Evolutionary conservation across 129 eudicot species (phyloP).

Genomic region (Deinandra increscens): DNA sequence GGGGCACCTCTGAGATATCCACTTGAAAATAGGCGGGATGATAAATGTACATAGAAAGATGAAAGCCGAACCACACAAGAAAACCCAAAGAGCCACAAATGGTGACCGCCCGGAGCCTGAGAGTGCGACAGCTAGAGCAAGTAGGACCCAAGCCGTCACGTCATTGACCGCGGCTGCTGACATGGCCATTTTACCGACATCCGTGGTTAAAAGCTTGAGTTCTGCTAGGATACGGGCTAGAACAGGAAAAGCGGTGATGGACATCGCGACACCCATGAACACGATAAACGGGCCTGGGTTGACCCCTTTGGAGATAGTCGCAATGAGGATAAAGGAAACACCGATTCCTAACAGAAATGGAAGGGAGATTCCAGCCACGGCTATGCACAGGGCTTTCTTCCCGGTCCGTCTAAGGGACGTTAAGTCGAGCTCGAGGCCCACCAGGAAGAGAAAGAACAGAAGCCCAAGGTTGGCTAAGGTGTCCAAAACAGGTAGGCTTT

Average conservation of each 20-base stretch:
- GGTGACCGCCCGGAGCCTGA: conserved; percentile 63
- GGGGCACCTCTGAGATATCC: conserved; percentile 58
- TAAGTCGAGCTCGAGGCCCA: conserved; percentile 73
- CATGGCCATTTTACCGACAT: conserved; percentile 85
- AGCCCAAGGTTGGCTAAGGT: conserved; percentile 84
- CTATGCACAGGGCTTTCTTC: conserved; percentile 55
- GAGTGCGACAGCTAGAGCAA: conserved; percentile 72
- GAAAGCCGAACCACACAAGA: conserved; percentile 58
- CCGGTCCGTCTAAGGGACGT: conserved; percentile 61
- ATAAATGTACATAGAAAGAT: conserved; percentile 41
- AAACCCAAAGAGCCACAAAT: conserved; percentile 63
- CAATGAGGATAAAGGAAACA: conserved; percentile 52
- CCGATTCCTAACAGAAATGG: conserved; percentile 66
- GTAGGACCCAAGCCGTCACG: conserved; percentile 76
- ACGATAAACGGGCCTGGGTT: conserved; percentile 58
- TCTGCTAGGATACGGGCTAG: conserved; percentile 82
- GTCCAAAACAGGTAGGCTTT: conserved; percentile 65
- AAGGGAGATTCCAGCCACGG: conserved; percentile 61
- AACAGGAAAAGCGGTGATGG: conserved; percentile 88
- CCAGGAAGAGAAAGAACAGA: conserved; percentile 70
- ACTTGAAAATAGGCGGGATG: conserved; percentile 59
- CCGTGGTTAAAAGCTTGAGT: conserved; percentile 79
- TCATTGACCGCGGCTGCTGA: conserved; percentile 91
- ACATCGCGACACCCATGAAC: conserved; percentile 85
- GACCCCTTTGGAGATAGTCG: conserved; percentile 50